Conservation (phyloP, 805 yeast genomes). For the Candida andamanensis region DNA sequence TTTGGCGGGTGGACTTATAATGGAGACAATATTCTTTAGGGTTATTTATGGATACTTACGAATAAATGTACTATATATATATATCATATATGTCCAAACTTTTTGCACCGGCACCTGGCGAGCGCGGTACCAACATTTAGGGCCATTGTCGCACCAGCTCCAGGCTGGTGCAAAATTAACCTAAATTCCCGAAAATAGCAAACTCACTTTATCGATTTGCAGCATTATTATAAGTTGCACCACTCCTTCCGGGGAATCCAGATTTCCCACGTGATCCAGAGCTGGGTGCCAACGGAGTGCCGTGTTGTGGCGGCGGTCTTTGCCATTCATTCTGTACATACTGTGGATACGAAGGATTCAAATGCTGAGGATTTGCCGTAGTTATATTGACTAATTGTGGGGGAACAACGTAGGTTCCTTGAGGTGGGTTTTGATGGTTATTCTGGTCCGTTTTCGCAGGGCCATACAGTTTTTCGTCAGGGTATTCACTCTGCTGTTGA, state of each 20-base stretch:
- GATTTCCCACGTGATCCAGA: constrained; percentile 14
- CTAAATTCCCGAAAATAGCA: not conserved
- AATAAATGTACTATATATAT: no score
- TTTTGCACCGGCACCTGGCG: no score
- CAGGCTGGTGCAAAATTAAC: no score
- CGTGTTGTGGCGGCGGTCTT: constrained; percentile 24
- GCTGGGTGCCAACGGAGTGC: constrained; percentile 30
- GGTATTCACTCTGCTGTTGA: constrained; percentile 3
- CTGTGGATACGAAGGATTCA: constrained; percentile 34
- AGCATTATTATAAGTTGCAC: constrained; percentile 31
- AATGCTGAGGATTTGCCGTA: constrained; percentile 29
- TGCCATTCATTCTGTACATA: constrained; percentile 27
- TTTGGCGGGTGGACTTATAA: constrained; percentile 99
- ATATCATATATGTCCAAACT: no score
- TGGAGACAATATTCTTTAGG: constrained; percentile 43
- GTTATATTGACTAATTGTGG: constrained; percentile 35
- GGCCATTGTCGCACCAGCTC: no score
- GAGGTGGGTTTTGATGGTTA: constrained; percentile 20
- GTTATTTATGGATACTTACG: not conserved
- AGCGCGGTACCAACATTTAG: no score
- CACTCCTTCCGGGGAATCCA: constrained; percentile 33
- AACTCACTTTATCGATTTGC: constrained; percentile 24
- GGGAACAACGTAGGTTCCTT: constrained; percentile 24
- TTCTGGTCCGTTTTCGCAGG: constrained; percentile 6
- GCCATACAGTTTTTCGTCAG: constrained; percentile 5